Conservation (phyloP, 2,329 filamentous ascomycete species). For the Penicillium sp. region DNA sequence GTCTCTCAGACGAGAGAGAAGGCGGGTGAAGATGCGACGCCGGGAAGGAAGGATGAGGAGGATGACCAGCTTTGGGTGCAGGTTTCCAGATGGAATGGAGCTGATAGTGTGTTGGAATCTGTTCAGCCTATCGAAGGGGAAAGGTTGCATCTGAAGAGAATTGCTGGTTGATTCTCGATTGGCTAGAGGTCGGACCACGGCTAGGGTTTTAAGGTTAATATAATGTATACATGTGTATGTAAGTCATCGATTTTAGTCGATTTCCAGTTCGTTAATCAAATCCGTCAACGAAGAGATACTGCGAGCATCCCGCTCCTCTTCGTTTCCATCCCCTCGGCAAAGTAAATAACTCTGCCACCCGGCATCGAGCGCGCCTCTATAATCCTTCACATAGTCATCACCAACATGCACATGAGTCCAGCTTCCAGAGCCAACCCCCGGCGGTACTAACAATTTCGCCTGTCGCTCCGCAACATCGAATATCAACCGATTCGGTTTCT, state of each 20-base stretch:
- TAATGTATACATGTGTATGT: neutral
- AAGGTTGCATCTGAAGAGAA: neutral
- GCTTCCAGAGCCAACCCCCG: neutral
- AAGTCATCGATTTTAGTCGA: neutral
- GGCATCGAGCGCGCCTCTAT: constrained; percentile 35
- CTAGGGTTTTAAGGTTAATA: neutral
- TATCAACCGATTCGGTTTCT: constrained; percentile 43
- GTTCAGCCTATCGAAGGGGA: neutral
- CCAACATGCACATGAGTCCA: constrained; percentile 45
- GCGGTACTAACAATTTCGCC: constrained; percentile 20
- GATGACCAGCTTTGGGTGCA: constrained; percentile 4
- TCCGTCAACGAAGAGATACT: constrained; percentile 27
- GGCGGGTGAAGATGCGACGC: neutral
- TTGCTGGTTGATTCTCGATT: neutral
- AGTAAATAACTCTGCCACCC: constrained; percentile 41
- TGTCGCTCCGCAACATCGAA: constrained; percentile 40
- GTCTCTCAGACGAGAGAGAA: neutral
- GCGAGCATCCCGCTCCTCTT: neutral
- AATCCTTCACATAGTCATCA: constrained; percentile 46
- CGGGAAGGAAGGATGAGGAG: neutral
- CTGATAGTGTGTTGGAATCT: neutral
- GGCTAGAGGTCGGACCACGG: neutral
- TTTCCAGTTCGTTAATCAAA: constrained; percentile 19
- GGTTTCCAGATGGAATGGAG: constrained; percentile 1
- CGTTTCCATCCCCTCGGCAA: constrained; percentile 18